Base-by-base conservation (phyloP, 768 basidiomycete genomes). In the Rubroboletus pulcherrimus region DNA sequence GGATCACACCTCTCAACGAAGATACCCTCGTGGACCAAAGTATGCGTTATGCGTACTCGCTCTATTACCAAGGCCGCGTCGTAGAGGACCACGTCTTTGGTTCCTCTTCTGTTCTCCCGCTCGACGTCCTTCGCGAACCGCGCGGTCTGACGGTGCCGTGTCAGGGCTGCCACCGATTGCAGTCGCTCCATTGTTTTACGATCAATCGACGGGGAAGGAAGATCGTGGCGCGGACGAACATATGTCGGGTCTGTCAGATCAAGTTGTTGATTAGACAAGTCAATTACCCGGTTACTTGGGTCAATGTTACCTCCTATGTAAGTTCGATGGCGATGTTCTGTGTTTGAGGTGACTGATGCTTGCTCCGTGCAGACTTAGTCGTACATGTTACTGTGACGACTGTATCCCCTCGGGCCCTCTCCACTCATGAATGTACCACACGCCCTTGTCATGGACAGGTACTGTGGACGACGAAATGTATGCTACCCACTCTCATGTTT, bases 181-280 rank as follows among this genome's bases (percentile, higher is more conserved):
- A 65, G 61, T 70, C 69, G n/a, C 58, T 70, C 37, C 44, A 54
- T 30, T 70, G 69, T 40, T 70, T 63, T n/a, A 69, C 63, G 35
- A 50, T 51, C 17, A 26, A 41, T n/a, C 51, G 53, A 9, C 57
- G 56, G 7, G 60, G 44, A 3, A 57, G 33, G 33, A 62, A 59
- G 60, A 57, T 71, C 19, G 53, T 67, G 5, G 57, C 65, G 1
- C 49, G 69, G 47, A 67, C 65, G 48, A 56, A 61, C 19, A 1
- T 70, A 4, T 70, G 68, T 40, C 67, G 68, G 1, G 51, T 67
- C 15, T 70, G 69, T 21, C 69, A 70, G 54, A 71, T 70, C 63
- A 71, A 71, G 53, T 8, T 66, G 43, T 55, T 71, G 60, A 62
- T 70, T 33, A 65, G 58, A 15, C 33, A 67, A n/a, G 59, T 60